Base-by-base conservation (phyloP, 148 eudicot genomes). In the Rhododendron griersonianum region DNA sequence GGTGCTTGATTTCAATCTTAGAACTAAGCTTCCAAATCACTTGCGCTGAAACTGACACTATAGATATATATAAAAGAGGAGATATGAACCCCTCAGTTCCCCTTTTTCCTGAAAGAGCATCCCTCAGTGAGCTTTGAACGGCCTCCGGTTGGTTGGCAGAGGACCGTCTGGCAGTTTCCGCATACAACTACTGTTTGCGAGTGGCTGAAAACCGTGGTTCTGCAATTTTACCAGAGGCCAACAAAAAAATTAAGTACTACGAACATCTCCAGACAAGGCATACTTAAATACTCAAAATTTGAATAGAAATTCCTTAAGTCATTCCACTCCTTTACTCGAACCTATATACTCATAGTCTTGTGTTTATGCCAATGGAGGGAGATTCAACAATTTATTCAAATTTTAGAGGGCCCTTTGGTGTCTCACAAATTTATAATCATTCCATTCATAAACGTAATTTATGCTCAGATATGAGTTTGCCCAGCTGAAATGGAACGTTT, bases 151-250 rank as follows among this genome's bases (percentile, higher is more conserved):
- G 87, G 87, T 53, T 86, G 87, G 84, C 87, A 86, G 25, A 86
- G 28, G 25, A 86, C 84, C 0, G 87, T 81, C 73, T 86, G 87
- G 81, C 87, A 86, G 73, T 86, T 86, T 21, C 81, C 84, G 21
- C 87, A 86, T 14, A 53, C 81, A 55, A 86, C 85, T 7, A 86
- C 87, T 0, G 87, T 86, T 41, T 86, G 87, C 1, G 84, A 81
- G 84, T 86, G 87, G 78, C 87, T 86, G 57, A 86, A 86, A n/a
- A 86, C 81, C 0, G 87, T 86, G 28, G 87, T 86, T 81, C 87
- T 86, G 87, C 84, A 86, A 63, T 63, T 63, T n/a, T 63, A 9
- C 71, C 30, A n/a, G 71, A 63, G 30, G n/a, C 0, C 71, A 63
- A 63, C 69, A 23, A 63, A 63, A 21, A 25, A 53, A 14, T 6